phyloP scores from a whole-genome alignment of 805 yeast genomes.

The Cyberlindnera suaveolens region DNA sequence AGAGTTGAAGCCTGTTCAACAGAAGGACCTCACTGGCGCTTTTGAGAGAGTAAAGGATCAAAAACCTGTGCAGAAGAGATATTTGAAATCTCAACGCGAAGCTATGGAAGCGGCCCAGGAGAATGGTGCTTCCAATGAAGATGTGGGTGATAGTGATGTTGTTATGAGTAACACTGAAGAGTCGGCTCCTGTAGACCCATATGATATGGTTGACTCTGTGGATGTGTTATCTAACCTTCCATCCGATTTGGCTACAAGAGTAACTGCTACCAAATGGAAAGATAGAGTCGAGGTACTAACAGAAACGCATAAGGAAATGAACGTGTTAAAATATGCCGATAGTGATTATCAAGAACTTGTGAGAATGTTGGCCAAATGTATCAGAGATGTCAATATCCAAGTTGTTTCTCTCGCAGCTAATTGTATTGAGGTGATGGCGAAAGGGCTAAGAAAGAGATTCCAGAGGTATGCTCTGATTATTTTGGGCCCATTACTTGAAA shows the following conservation, averaged over 20 bases:
- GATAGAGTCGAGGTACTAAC: constrained; percentile 84
- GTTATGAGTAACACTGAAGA: constrained; percentile 24
- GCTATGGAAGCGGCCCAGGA: constrained; percentile 27
- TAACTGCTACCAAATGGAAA: constrained; percentile 76
- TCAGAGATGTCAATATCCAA: constrained; percentile 85
- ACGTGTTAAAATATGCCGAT: constrained; percentile 48
- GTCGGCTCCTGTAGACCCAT: constrained; percentile 47
- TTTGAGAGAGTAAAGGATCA: constrained; percentile 47
- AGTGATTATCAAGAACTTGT: constrained; percentile 65
- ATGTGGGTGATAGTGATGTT: constrained; percentile 17
- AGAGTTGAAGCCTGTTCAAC: constrained; percentile 85
- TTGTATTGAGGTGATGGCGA: constrained; percentile 52
- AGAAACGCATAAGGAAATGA: constrained; percentile 41
- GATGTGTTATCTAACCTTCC: constrained; percentile 66
- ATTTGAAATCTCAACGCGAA: constrained; percentile 46
- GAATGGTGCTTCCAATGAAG: constrained; percentile 8
- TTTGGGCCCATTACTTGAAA: constrained; percentile 61
- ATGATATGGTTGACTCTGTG: constrained; percentile 63
- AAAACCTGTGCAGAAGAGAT: constrained; percentile 46
- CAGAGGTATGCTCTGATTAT: constrained; percentile 46
- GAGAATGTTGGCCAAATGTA: constrained; percentile 58
- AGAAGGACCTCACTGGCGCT: constrained; percentile 68
- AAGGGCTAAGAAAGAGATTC: constrained; percentile 57
- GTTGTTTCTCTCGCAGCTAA: constrained; percentile 78
- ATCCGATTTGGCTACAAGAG: constrained; percentile 43